Conservation (phyloP, 805 yeast genomes). For the Saturnispora diversa region DNA sequence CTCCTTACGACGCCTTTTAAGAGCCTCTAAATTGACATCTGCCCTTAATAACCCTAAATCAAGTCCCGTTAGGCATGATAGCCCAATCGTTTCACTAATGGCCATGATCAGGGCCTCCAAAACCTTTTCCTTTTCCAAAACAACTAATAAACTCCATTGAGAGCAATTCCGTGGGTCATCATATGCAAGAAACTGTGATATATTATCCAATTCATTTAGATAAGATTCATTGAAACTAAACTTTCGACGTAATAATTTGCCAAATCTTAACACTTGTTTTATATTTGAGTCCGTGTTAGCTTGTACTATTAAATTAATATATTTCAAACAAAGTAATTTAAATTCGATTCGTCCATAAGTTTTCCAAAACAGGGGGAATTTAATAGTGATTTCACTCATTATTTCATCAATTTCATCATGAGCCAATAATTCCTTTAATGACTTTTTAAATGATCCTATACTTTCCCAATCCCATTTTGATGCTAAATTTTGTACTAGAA, state of each 20-base stretch:
- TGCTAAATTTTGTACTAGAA: conserved; percentile 25
- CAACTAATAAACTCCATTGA: conserved; percentile 32
- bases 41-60: conserved; percentile 19
- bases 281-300: conserved; percentile 13
- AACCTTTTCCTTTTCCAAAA: conserved; percentile 31
- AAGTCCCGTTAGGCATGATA: conserved; percentile 18
- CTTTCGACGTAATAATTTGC: conserved; percentile 30
- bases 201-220: conserved; percentile 34
- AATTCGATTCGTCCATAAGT: conserved; percentile 31
- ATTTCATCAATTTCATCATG: conserved; percentile 40
- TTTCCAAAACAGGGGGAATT: conserved; percentile 34
- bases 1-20: conserved; percentile 18
- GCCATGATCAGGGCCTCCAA: conserved; percentile 36
- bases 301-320: conserved; percentile 32
- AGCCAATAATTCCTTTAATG: conserved; percentile 34
- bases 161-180: conserved; percentile 36
- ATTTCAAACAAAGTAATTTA: conserved; percentile 36
- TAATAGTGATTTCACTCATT: conserved; percentile 30
- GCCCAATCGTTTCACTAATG: conserved; percentile 16
- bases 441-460: conserved; percentile 28
- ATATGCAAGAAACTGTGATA: conserved; percentile 46
- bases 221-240: conserved; percentile 28
- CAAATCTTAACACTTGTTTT: conserved; percentile 32
- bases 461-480: conserved; percentile 16
- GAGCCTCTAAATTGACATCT: conserved; percentile 18